A percentile compares a stretch with the other conserved stretches of the same genome.
These are phyloP conservation scores for Boletus barrowsii DNA, from an alignment of 768 basidiomycete species.

Conservation along the genomic window DNA sequence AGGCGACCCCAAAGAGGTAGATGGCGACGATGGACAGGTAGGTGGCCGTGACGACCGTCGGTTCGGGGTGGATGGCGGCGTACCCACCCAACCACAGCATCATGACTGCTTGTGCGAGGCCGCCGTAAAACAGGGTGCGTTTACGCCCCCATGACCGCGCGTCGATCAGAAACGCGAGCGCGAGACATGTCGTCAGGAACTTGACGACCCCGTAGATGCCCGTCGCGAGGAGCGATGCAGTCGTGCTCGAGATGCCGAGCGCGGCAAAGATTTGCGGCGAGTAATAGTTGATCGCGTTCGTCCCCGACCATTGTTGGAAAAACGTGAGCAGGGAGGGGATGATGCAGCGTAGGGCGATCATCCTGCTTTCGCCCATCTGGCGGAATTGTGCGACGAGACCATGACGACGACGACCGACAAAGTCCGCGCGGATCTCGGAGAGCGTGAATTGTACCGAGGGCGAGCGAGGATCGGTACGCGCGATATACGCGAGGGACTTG, in stretches of 20 bases:
- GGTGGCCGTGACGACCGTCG: constrained; percentile 25
- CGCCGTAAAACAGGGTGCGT: constrained; percentile 34
- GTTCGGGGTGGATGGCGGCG: constrained; percentile 28
- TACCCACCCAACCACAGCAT: constrained; percentile 39
- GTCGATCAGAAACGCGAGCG: constrained; percentile 38
- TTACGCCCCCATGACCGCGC: constrained; percentile 35
- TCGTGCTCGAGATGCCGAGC: constrained; percentile 34
- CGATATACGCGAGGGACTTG: constrained; percentile 29
- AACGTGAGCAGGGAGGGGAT: constrained; percentile 34
- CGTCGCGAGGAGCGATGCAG: constrained; percentile 36
- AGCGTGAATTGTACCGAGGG: constrained; percentile 30
- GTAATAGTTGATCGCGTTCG: constrained; percentile 43
- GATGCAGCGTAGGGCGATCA: constrained; percentile 29
- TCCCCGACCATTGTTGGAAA: constrained; percentile 41
- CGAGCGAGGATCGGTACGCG: constrained; percentile 23
- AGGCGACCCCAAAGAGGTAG: constrained; percentile 37
- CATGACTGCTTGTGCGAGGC: constrained; percentile 32
- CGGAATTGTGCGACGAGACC: constrained; percentile 26
- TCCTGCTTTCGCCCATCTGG: constrained; percentile 34
- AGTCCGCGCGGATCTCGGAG: constrained; percentile 36
- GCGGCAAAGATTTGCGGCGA: constrained; percentile 35
- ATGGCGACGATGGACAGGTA: constrained; percentile 37
- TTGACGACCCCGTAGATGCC: constrained; percentile 43
- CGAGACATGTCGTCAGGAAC: constrained; percentile 28
- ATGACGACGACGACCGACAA: constrained; percentile 29